phyloP scores from a whole-genome alignment of 1,139 yeast genomes.

The Taphrina communis region DNA sequence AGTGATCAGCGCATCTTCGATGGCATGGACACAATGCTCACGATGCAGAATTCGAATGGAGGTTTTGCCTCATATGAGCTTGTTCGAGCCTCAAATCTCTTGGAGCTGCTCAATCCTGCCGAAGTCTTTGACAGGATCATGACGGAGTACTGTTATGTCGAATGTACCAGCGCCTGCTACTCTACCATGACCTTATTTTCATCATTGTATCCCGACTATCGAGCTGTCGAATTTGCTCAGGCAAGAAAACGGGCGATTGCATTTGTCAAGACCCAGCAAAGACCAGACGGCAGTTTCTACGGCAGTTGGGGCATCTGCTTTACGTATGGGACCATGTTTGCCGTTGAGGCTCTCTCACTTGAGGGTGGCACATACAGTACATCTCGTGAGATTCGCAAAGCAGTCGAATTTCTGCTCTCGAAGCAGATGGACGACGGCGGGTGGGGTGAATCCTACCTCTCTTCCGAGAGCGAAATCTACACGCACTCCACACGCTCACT shows the following conservation, averaged over 20 bases:
- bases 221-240: conserved; percentile 64
- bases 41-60: conserved; percentile 85
- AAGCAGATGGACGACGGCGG: conserved; percentile 91
- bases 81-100: conserved; percentile 77
- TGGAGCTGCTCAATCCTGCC: conserved; percentile 87
- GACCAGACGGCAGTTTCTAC: conserved; percentile 91
- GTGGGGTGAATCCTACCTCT: conserved; percentile 77
- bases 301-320: conserved; percentile 99
- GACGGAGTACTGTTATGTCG: conserved; percentile 98
- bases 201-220: conserved; percentile 64
- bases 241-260: conserved; percentile 76
- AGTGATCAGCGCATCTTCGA: conserved; percentile 62
- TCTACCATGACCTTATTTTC: conserved; percentile 84
- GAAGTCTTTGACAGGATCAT: conserved; percentile 97
- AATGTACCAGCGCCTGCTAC: conserved; percentile 94
- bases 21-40: conserved; percentile 73
- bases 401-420: conserved; percentile 80
- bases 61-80: conserved; percentile 91
- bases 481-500: conserved; percentile 68
- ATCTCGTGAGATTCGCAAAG: conserved; percentile 66
- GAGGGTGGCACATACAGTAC: conserved; percentile 69
- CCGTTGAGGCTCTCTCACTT: conserved; percentile 83
- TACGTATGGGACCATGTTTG: conserved; percentile 98
- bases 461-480: conserved; percentile 61
- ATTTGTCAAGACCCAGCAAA: conserved; percentile 72